Base-by-base conservation (phyloP, 805 yeast genomes). In the Saccharomyces eubayanus region DNA sequence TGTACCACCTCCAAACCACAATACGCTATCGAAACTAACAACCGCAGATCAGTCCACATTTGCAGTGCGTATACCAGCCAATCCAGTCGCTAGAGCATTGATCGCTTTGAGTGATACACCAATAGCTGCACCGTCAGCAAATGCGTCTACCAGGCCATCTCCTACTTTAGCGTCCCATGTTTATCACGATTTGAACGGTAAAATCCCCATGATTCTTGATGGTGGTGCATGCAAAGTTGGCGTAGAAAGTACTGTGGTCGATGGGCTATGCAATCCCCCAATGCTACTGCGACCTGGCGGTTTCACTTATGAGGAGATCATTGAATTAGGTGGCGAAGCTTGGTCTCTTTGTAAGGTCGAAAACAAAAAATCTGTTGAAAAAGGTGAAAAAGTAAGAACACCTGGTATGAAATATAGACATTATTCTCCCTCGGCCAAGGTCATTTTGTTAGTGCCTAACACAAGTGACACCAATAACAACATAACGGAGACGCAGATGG, bases 341-440 rank as follows among this genome's bases (percentile, higher is more conserved):
- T 91, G 97, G 97, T 62, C 68, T 6, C 68, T 81, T 49, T 79
- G 88, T 1, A 69, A 80, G 5, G 71, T 87, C 5, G 90, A 87
- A 8, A 85, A 81, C 59, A 79, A 77, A 58, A 80, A 82, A 1
- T 89, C 89, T 5, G 65, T 66, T 2, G 74, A 66, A 5, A 69
- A 70, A 1, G 87, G 83, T 20, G 97, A 89, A 58, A 77, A 83
- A 1, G 95, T 87, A 0, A 79, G 87, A 61, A 94, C 99, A 0
- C 99, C 99, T 0, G 99, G 99, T 0, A 94, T 94, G 99, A 94
- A 94, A 66, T 94, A 94, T 67, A 83, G 87, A 60, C 99, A 94
- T 68, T 94, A 94, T 68, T 87, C 97, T 0, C 99, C 99, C 3
- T 78, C 78, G 1, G 96, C 97, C 0, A 82, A 79, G 55, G 98